phyloP scores from a whole-genome alignment of 257 asterid genomes.

The Solanum etuberosum region DNA sequence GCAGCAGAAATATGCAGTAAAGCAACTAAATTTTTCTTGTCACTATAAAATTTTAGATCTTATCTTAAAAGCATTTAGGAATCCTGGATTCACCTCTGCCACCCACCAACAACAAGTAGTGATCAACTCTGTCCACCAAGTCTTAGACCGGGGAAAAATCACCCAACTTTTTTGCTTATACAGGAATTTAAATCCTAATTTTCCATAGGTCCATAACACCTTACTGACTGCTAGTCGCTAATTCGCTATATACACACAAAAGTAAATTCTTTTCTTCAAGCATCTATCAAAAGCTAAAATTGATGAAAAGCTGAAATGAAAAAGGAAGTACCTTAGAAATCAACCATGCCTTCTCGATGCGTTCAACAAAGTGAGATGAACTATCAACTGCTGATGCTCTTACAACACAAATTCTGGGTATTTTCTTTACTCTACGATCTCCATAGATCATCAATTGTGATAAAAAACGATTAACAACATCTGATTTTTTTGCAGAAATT shows the following conservation, averaged over 20 bases:
- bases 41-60: neutral
- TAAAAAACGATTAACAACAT: neutral
- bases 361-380: slow-evolving; percentile 37
- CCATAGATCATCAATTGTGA: neutral
- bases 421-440: neutral
- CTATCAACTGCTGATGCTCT: slow-evolving; percentile 71
- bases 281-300: neutral
- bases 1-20: neutral
- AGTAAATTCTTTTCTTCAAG: neutral
- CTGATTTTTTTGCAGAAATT: neutral
- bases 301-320: neutral
- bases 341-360: slow-evolving; percentile 88
- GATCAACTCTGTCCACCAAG: neutral
- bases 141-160: neutral
- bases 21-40: neutral
- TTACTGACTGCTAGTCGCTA: neutral
- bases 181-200: neutral
- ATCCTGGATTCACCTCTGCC: neutral
- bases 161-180: neutral
- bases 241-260: neutral
- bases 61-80: neutral
- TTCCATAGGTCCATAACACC: neutral
- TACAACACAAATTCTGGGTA: slow-evolving; percentile 6
- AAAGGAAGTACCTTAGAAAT: slow-evolving; percentile 57
- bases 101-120: neutral